These are phyloP conservation scores for Xylaria hypoxylon DNA, from an alignment of 2,329 filamentous ascomycete genomes.

Conservation along the genomic window DNA sequence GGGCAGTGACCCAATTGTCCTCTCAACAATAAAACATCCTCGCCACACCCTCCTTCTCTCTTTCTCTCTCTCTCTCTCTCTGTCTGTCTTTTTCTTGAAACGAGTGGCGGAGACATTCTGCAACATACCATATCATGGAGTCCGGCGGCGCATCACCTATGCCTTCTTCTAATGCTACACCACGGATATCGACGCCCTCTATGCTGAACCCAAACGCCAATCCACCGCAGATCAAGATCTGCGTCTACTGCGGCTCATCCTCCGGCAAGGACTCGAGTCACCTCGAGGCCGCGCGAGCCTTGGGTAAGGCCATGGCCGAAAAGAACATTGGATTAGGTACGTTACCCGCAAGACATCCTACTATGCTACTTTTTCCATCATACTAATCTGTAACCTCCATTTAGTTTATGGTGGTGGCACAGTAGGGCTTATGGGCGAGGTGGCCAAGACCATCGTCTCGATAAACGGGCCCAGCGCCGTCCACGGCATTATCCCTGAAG, in stretches of 20 bases:
- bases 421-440: conserved; percentile 93
- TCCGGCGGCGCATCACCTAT: conserved; percentile 56
- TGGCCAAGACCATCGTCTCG: conserved; percentile 86
- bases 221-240: conserved; percentile 73
- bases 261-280: conserved; percentile 79
- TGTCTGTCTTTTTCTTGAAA: conserved; percentile 6
- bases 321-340: conserved; percentile 80
- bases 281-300: conserved; percentile 79
- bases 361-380: neutral
- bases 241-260: conserved; percentile 93
- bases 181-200: conserved; percentile 50
- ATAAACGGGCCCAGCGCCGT: conserved; percentile 84
- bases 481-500: conserved; percentile 92
- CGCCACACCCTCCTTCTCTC: neutral
- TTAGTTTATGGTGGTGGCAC: conserved; percentile 94
- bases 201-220: conserved; percentile 49
- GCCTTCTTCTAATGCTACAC: conserved; percentile 47
- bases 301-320: conserved; percentile 79
- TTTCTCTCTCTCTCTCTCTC: neutral
- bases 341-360: conserved; percentile 37
- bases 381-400: conserved; percentile 28
- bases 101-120: neutral
- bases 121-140: conserved; percentile 51
- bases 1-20: neutral
- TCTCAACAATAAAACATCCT: conserved; percentile 18